Conservation (phyloP, 179 eudicot genomes). For the Beta lomatogona region DNA sequence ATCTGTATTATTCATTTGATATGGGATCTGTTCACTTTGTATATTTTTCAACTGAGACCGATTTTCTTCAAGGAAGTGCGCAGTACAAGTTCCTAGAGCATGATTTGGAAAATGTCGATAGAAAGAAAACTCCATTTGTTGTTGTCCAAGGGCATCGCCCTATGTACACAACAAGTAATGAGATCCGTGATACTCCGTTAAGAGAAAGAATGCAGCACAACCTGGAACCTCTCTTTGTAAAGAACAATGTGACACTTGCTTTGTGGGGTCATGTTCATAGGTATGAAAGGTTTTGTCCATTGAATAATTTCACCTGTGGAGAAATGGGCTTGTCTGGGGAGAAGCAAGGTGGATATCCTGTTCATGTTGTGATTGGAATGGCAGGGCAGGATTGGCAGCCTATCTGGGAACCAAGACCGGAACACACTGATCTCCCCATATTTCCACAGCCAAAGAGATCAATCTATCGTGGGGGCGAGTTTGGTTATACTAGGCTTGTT, state of each 20-base stretch:
- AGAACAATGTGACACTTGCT: slow-evolving; percentile 83
- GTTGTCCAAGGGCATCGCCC: slow-evolving; percentile 98
- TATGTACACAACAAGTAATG: slow-evolving; percentile 92
- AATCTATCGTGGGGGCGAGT: slow-evolving; percentile 81
- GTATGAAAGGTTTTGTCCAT: slow-evolving; percentile 90
- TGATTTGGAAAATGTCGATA: slow-evolving; percentile 76
- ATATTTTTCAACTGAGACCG: slow-evolving; percentile 86
- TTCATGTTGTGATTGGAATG: slow-evolving; percentile 95
- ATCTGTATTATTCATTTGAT: slow-evolving; percentile 83
- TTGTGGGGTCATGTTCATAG: slow-evolving; percentile 98
- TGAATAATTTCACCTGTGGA: slow-evolving; percentile 83
- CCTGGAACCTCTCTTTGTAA: slow-evolving; percentile 80
- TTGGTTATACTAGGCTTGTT: slow-evolving; percentile 82
- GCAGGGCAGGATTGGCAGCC: slow-evolving; percentile 98
- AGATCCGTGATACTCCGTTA: slow-evolving; percentile 56
- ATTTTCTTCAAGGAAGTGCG: slow-evolving; percentile 76
- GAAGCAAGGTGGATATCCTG: slow-evolving; percentile 52
- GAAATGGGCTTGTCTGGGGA: slow-evolving; percentile 39
- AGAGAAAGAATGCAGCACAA: slow-evolving; percentile 59
- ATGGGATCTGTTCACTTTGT: slow-evolving; percentile 83
- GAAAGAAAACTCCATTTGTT: slow-evolving; percentile 82
- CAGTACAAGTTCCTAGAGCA: slow-evolving; percentile 77
- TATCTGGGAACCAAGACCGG: slow-evolving; percentile 78
- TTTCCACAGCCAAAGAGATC: slow-evolving; percentile 79
- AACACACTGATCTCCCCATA: slow-evolving; percentile 63